A percentile compares a stretch with the other conserved stretches of the same genome.
phyloP scores from a whole-genome alignment of 2,329 filamentous ascomycete genomes.

The Madurella fahalii region DNA sequence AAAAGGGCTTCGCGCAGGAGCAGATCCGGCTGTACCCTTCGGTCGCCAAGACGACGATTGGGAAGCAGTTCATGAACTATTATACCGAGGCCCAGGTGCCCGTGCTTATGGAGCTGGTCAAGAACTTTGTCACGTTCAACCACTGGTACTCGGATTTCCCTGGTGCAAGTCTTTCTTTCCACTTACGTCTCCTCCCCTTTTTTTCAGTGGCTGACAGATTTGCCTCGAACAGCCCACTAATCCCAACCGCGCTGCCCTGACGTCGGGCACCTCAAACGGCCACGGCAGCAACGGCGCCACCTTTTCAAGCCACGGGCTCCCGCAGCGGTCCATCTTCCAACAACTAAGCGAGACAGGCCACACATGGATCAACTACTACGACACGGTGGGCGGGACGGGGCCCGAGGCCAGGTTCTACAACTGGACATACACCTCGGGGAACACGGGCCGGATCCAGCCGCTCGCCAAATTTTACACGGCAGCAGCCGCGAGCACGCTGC shows the following conservation, averaged over 20 bases:
- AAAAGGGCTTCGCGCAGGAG: constrained; percentile 39
- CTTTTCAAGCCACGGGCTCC: constrained; percentile 28
- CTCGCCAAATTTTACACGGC: constrained; percentile 42
- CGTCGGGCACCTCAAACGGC: constrained; percentile 30
- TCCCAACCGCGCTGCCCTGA: constrained; percentile 37
- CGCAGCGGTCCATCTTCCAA: constrained; percentile 38
- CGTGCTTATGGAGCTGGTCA: constrained; percentile 36
- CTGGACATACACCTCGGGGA: constrained; percentile 36
- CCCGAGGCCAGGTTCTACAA: constrained; percentile 42
- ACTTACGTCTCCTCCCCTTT: too few relatives aligned
- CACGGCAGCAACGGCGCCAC: constrained; percentile 30
- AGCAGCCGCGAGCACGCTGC: constrained; percentile 40
- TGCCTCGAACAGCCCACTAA: constrained; percentile 42
- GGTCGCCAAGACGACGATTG: constrained; percentile 32
- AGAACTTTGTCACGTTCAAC: constrained; percentile 42
- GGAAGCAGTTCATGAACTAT: constrained; percentile 40
- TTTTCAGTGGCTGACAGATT: too few relatives aligned
- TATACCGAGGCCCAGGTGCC: constrained; percentile 41
- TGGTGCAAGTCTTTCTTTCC: constrained; percentile 33
- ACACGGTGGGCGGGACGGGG: constrained; percentile 35
- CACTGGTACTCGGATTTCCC: constrained; percentile 42
- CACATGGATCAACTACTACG: constrained; percentile 45
- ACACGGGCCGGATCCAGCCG: constrained; percentile 33
- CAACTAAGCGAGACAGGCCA: constrained; percentile 37
- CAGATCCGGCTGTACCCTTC: constrained; percentile 35